A percentile compares a stretch with the other conserved stretches of the same genome.
Evolutionary conservation across 805 yeast genomes (phyloP).

Genomic region (Starmerella sp.): DNA sequence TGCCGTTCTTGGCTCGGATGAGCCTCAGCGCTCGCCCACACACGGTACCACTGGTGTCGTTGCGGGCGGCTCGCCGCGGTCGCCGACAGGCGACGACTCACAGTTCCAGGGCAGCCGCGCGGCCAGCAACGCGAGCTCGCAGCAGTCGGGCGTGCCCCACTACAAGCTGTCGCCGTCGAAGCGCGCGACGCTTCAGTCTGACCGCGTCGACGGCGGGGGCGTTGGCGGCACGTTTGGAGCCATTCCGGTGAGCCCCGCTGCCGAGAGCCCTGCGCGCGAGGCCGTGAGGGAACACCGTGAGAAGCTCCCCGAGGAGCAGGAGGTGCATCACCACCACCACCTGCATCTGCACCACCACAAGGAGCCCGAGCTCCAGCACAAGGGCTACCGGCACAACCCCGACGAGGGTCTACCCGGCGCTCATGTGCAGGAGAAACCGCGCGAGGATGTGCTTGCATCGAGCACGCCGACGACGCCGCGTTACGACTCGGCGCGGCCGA

Average conservation of each 20-base stretch:
- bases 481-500: background rate
- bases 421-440: background rate
- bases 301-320: slow-evolving; percentile 4
- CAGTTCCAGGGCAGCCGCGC: background rate
- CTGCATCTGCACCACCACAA: slow-evolving; percentile 3
- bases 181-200: slow-evolving; percentile 7
- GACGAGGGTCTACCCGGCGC: slow-evolving; percentile 8
- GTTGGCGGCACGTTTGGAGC: slow-evolving; percentile 15
- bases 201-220: slow-evolving; percentile 12
- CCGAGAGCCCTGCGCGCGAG: slow-evolving; percentile 4
- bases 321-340: slow-evolving; percentile 7
- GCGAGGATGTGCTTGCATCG: background rate
- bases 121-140: background rate
- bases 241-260: slow-evolving; percentile 8
- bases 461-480: background rate
- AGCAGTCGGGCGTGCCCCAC: slow-evolving; percentile 5
- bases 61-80: background rate
- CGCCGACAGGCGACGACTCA: background rate
- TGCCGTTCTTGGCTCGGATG: background rate
- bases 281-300: background rate
- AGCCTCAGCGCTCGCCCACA: background rate
- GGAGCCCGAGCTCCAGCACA: slow-evolving; percentile 6
- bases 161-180: slow-evolving; percentile 16
- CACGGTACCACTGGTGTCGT: background rate
- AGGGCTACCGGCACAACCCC: slow-evolving; percentile 15